Conservation (phyloP, 257 asterid species). For the Lavandula angustifolia region DNA sequence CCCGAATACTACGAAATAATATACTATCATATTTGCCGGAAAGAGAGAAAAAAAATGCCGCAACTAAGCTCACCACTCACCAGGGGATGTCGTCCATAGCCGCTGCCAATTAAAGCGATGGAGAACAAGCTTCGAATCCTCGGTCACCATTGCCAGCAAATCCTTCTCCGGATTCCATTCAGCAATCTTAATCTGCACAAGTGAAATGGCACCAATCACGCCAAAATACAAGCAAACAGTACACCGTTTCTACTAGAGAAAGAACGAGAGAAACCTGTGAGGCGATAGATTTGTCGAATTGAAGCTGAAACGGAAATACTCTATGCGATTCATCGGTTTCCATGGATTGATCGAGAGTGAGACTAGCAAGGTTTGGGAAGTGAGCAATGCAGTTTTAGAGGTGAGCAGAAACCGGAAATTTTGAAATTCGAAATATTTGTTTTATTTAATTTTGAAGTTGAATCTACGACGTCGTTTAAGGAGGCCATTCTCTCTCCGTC, state of each 20-base stretch:
- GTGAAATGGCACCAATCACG: conserved; percentile 17
- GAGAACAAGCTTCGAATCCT: conserved; percentile 83
- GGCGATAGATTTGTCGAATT: conserved; percentile 86
- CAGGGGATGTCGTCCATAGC: conserved; percentile 86
- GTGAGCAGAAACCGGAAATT: too few relatives aligned
- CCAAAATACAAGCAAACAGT: neutral
- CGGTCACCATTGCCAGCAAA: conserved; percentile 88
- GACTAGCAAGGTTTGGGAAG: conserved; percentile 7
- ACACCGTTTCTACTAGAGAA: neutral
- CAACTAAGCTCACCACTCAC: conserved; percentile 33
- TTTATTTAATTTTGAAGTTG: too few relatives aligned
- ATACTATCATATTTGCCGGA: too few relatives aligned
- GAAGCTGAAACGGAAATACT: conserved; percentile 81
- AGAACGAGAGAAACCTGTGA: conserved; percentile 53
- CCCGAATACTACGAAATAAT: neutral
- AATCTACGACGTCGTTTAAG: too few relatives aligned
- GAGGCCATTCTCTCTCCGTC: too few relatives aligned
- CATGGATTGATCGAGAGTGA: conserved; percentile 38
- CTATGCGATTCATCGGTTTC: conserved; percentile 56
- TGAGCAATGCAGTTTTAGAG: neutral
- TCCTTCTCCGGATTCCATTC: conserved; percentile 99
- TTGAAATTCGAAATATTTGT: too few relatives aligned
- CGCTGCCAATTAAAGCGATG: conserved; percentile 99
- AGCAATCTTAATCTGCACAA: conserved; percentile 74
- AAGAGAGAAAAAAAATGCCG: too few relatives aligned